Base-by-base conservation (phyloP, 352 stramenopile genomes). In the Pythium diclinum region DNA sequence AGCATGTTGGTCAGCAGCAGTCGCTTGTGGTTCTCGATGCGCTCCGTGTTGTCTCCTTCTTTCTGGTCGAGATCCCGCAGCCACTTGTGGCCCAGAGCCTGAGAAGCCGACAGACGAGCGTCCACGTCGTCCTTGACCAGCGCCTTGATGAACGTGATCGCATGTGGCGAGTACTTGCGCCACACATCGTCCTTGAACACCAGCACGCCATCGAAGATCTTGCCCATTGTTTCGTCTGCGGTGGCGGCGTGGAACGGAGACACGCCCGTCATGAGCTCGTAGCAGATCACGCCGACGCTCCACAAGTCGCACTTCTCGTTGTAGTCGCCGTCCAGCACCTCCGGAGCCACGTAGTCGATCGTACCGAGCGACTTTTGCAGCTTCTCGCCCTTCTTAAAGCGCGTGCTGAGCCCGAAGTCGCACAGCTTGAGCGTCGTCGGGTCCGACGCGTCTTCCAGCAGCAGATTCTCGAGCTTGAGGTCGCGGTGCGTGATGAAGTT, bases 301-400 rank as follows among this genome's bases (percentile, higher is more conserved):
- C 84, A 93, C 6, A 93, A 59, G 63, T 93, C 84, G 60, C 84
- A 93, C 52, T 91, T 91, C 32, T 90, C 77, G 13, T 78, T 92
- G 67, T 94, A 94, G 13, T 93, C 81, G 59, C 84, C 83, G 34
- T 93, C 84, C 6, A 94, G 72, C 25, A 94, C 86, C 57, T 94
- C 86, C 0, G 86, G 84, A 19, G 86, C 86, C 2, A 91, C 83
- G 34, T 92, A 94, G 56, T 94, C 83, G 65, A 92, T 92, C 62
- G 86, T 93, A 7, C 84, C 86, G 33, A 94, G 67, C 4, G 82
- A 77, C 46, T 92, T 85, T 21, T 81, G 76, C 5, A 94, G 67
- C 61, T 88, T 89, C 59, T 93, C 84, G 14, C 83, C 82, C 13
- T 73, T 74, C 33, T 86, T 81, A 42, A 92, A 91, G 30, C 79